A percentile compares a stretch with the other conserved stretches of the same genome.
Evolutionary conservation across 129 eudicot genomes (phyloP).

Genomic region (Helianthus tuberosus): DNA sequence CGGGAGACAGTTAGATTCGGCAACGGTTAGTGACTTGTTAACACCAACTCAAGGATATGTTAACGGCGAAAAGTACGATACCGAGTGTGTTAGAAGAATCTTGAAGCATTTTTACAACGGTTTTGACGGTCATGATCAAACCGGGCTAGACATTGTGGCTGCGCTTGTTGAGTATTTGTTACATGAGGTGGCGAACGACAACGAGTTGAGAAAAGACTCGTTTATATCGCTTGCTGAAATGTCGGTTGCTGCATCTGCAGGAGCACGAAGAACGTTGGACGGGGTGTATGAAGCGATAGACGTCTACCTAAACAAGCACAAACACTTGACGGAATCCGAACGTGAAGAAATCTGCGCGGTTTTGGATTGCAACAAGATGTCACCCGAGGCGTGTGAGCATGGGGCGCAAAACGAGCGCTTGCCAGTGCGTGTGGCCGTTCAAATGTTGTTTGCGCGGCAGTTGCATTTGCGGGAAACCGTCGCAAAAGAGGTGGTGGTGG

Average conservation of each 20-base stretch:
- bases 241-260: conserved; percentile 13
- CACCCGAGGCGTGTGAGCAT: conserved; percentile 20
- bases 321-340: conserved; percentile 12
- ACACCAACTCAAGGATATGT: conserved; percentile 7
- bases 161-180: conserved; percentile 4
- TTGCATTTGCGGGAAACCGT: conserved; percentile 19
- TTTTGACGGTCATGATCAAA: not conserved
- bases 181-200: conserved; percentile 1
- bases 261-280: conserved; percentile 5
- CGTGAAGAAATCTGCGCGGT: conserved; percentile 7
- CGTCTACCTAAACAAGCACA: conserved; percentile 8
- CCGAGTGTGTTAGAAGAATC: conserved; percentile 15
- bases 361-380: conserved; percentile 18
- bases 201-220: not conserved
- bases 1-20: conserved; percentile 10
- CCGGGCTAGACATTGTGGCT: not conserved
- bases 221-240: conserved; percentile 11
- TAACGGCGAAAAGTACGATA: conserved; percentile 4
- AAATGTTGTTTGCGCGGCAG: conserved; percentile 12
- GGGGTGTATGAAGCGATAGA: conserved; percentile 6
- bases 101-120: conserved; percentile 15
- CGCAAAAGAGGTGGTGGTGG: not conserved
- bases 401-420: conserved; percentile 8
- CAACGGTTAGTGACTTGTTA: conserved; percentile 1
- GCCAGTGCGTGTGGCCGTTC: conserved; percentile 3